Percentiles rank a stretch among this genome's conserved stretches.
Evolutionary conservation across 129 eudicot species (phyloP).

Genomic region (Escallonia herrerae): DNA sequence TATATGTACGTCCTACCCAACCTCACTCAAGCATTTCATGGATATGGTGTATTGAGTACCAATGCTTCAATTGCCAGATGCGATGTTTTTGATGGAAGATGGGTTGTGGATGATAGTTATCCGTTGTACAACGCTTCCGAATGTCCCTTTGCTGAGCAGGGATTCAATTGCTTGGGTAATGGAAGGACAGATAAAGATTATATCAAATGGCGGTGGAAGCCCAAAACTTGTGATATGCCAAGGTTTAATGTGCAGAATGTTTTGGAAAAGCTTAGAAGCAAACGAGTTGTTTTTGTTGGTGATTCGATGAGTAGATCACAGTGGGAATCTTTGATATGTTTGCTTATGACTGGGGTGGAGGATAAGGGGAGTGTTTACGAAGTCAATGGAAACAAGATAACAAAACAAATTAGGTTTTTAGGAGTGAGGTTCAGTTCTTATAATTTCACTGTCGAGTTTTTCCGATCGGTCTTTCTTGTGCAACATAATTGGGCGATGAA

Average conservation of each 20-base stretch:
- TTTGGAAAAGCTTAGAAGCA: slow-evolving; percentile 36
- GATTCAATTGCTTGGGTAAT: slow-evolving; percentile 59
- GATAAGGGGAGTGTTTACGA: slow-evolving; percentile 54
- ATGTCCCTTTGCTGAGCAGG: slow-evolving; percentile 56
- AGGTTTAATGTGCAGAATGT: slow-evolving; percentile 21
- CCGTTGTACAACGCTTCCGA: slow-evolving; percentile 59
- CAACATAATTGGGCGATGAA: slow-evolving; percentile 40
- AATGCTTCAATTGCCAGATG: slow-evolving; percentile 15
- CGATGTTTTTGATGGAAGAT: slow-evolving; percentile 43
- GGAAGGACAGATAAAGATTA: slow-evolving; percentile 46
- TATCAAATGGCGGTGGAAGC: slow-evolving; percentile 67
- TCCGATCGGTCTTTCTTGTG: slow-evolving; percentile 46
- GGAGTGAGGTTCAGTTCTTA: slow-evolving; percentile 43
- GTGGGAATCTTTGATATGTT: slow-evolving; percentile 65
- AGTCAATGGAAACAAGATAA: slow-evolving; percentile 48
- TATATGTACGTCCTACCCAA: slow-evolving; percentile 40
- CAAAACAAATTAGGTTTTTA: slow-evolving; percentile 42
- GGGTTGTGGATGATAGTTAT: slow-evolving; percentile 44
- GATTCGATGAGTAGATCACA: slow-evolving; percentile 72
- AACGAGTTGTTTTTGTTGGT: slow-evolving; percentile 57
- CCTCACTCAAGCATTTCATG: slow-evolving; percentile 25
- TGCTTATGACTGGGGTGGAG: slow-evolving; percentile 66
- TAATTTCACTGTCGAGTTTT: slow-evolving; percentile 51
- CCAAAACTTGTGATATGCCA: slow-evolving; percentile 42
- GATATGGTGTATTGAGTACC: slow-evolving; percentile 6